Evolutionary conservation across 441 rosid species (phyloP).

Genomic region (Melastoma candidum): DNA sequence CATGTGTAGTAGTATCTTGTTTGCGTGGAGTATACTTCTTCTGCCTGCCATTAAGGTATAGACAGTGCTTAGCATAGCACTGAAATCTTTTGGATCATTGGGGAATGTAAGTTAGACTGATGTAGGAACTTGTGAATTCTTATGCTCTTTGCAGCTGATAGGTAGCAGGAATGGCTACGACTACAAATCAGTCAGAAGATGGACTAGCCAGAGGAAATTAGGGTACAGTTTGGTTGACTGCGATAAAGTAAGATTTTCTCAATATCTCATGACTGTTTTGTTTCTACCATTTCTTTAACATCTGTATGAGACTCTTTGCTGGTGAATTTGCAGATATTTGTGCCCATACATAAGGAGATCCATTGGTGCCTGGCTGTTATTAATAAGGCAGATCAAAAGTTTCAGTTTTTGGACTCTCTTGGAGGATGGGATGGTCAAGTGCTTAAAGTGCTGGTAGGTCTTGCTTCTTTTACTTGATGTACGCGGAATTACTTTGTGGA

Average conservation of each 20-base stretch:
- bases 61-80: too few species aligned
- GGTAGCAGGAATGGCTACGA: slow-evolving; percentile 37
- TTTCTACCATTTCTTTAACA: not conserved
- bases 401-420: slow-evolving; percentile 92
- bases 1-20: too few species aligned
- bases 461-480: not conserved
- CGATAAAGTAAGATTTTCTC: slow-evolving; percentile 49
- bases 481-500: too few species aligned
- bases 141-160: slow-evolving; percentile 37
- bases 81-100: too few species aligned
- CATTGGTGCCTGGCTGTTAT: slow-evolving; percentile 94
- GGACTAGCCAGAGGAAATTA: slow-evolving; percentile 68
- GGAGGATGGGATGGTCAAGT: slow-evolving; percentile 41
- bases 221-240: slow-evolving; percentile 66
- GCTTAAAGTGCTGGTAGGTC: slow-evolving; percentile 50
- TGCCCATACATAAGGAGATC: slow-evolving; percentile 60
- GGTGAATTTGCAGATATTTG: slow-evolving; percentile 48
- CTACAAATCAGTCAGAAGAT: slow-evolving; percentile 67
- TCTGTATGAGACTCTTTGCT: not conserved
- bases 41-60: too few species aligned
- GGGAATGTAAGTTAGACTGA: not conserved
- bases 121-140: slow-evolving; percentile 11
- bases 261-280: not conserved
- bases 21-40: too few species aligned
- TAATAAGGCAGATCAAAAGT: slow-evolving; percentile 59